These are phyloP conservation scores for Podospora appendiculata DNA, from an alignment of 495 filamentous ascomycete genomes.

Conservation along the genomic window DNA sequence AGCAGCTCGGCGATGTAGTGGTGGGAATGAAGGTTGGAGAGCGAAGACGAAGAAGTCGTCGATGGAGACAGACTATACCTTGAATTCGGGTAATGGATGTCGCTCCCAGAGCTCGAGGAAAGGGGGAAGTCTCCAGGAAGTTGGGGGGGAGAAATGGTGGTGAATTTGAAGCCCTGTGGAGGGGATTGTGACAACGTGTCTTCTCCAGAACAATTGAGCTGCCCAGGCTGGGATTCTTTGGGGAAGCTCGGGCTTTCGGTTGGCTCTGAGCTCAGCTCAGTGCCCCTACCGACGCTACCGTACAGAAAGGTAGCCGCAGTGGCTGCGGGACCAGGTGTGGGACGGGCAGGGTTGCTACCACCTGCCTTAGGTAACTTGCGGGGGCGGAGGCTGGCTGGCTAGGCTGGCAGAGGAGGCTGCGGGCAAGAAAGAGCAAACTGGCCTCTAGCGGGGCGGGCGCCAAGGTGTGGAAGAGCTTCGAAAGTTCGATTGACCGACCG, in stretches of 20 bases:
- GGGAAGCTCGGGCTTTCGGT: slow-evolving; percentile 8
- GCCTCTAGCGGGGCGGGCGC: slow-evolving; percentile 7
- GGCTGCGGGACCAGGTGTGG: slow-evolving; percentile 12
- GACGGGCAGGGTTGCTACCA: slow-evolving; percentile 1
- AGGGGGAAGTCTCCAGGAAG: slow-evolving; percentile 22
- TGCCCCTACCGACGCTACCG: too few relatives aligned
- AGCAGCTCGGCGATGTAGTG: slow-evolving; percentile 12
- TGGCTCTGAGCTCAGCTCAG: background rate
- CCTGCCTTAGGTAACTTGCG: background rate
- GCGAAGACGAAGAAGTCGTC: slow-evolving; percentile 10
- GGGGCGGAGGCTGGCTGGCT: slow-evolving; percentile 6
- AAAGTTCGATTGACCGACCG: slow-evolving; percentile 14
- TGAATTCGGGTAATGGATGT: slow-evolving; percentile 20
- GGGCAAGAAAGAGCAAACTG: slow-evolving; percentile 8
- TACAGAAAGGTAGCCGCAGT: slow-evolving; percentile 3
- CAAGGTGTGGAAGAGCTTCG: slow-evolving; percentile 14
- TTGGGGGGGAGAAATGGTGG: slow-evolving; percentile 20
- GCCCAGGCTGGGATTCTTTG: background rate
- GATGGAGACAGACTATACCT: slow-evolving; percentile 15
- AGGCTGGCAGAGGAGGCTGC: background rate
- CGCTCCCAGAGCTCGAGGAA: slow-evolving; percentile 36
- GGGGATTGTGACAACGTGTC: slow-evolving; percentile 28
- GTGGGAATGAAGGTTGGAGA: slow-evolving; percentile 10
- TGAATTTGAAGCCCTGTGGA: slow-evolving; percentile 24
- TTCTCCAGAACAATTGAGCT: slow-evolving; percentile 17